Evolutionary conservation across 2,329 filamentous ascomycete genomes (phyloP).

Genomic region (Onygenales sp.): DNA sequence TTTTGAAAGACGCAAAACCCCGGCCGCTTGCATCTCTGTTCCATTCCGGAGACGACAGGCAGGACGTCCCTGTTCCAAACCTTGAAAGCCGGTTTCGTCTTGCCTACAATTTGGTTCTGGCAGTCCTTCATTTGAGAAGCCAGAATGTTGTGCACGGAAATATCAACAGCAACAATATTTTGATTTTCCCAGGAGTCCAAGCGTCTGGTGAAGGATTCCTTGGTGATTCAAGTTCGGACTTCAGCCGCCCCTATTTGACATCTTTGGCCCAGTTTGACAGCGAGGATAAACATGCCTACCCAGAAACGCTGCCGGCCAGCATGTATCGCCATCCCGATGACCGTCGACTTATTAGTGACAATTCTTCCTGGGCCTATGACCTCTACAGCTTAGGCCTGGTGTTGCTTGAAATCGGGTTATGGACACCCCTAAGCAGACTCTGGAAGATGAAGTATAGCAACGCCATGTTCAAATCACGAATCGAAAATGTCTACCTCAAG

Average conservation of each 20-base stretch:
- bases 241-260: constrained; percentile 48
- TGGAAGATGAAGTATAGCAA: constrained; percentile 58
- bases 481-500: constrained; percentile 55
- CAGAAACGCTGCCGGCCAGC: constrained; percentile 39
- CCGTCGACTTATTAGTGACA: constrained; percentile 29
- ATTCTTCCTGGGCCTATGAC: constrained; percentile 39
- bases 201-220: constrained; percentile 19
- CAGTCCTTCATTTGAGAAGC: constrained; percentile 47
- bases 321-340: constrained; percentile 54
- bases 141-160: constrained; percentile 51
- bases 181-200: constrained; percentile 43
- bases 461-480: constrained; percentile 51
- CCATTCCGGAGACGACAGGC: constrained; percentile 32
- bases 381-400: constrained; percentile 54
- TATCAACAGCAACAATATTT: constrained; percentile 55
- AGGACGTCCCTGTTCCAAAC: constrained; percentile 38
- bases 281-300: constrained; percentile 38
- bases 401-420: constrained; percentile 54
- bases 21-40: constrained; percentile 34
- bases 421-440: constrained; percentile 51
- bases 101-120: constrained; percentile 49
- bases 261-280: constrained; percentile 49
- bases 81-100: constrained; percentile 54
- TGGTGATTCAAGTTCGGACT: constrained; percentile 21
- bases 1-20: constrained; percentile 28